These are phyloP conservation scores for Atalantia buxifolia DNA, from an alignment of 345 rosid genomes.

Conservation along the genomic window DNA sequence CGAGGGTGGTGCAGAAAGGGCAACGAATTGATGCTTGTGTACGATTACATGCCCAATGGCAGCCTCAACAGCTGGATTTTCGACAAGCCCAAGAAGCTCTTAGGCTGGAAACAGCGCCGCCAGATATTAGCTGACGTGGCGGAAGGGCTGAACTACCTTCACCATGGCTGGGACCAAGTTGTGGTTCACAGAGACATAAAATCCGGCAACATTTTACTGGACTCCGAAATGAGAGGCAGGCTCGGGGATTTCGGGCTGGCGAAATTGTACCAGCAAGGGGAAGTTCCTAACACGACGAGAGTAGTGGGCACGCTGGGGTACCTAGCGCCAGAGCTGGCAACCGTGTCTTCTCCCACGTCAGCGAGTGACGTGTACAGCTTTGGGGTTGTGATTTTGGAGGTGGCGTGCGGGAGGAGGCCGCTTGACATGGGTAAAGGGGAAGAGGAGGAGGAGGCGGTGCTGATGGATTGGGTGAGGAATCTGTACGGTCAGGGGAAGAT, in stretches of 20 bases:
- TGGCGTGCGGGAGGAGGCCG: conserved; percentile 74
- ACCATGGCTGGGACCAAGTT: conserved; percentile 89
- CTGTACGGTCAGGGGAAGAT: conserved; percentile 49
- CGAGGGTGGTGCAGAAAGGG: conserved; percentile 87
- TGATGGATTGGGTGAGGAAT: conserved; percentile 71
- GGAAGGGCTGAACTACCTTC: conserved; percentile 77
- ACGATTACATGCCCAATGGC: conserved; percentile 88
- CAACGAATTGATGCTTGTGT: conserved; percentile 73
- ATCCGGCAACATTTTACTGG: conserved; percentile 75
- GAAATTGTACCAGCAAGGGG: conserved; percentile 69
- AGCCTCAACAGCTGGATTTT: conserved; percentile 77
- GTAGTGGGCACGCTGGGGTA: conserved; percentile 92
- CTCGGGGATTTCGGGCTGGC: conserved; percentile 90
- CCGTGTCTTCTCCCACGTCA: conserved; percentile 46
- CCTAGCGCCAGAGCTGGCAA: conserved; percentile 78
- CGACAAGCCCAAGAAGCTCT: conserved; percentile 42
- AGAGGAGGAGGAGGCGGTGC: conserved; percentile 56
- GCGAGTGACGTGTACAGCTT: conserved; percentile 82
- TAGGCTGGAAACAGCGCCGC: conserved; percentile 59
- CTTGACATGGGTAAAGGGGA: conserved; percentile 40
- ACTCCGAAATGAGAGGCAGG: conserved; percentile 77
- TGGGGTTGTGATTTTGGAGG: conserved; percentile 85
- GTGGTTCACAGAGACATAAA: conserved; percentile 85
- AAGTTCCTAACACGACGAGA: conserved; percentile 71
- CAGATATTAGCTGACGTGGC: conserved; percentile 71